Evolutionary conservation across 208 protist species (phyloP), one percentile per base, ranked within the genome.

Genomic region (Leishmania tropica): DNA sequence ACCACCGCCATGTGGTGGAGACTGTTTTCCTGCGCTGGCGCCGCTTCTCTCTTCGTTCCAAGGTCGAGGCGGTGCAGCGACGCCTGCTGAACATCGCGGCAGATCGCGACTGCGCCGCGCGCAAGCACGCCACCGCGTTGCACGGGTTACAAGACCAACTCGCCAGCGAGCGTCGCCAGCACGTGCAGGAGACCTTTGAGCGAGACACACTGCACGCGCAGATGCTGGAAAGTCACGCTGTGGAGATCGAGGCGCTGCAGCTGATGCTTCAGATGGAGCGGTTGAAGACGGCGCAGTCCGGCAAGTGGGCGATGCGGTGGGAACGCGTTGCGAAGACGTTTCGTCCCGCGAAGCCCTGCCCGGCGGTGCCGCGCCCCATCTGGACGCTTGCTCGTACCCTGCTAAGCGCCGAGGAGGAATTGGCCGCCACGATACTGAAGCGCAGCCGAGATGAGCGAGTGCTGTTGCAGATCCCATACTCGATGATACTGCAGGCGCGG

Each of bases 251-350:
- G n/a, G 84, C 84, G 24, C 88, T 96, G 76, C 88, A 85, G 42
- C 80, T 79, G 54, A 92, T 87, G 62, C 77, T 95, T 47, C 80
- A 83, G 40, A 88, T 79, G 70, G 82, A 88, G 62, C 81, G 87
- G 1, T 11, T 48, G 35, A 81, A 88, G 54, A 72, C 86, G 24
- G 47, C 68, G 21, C 56, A 81, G 65, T 75, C 87, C 11, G 78
- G 83, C 17, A 88, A 83, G 70, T 81, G 92, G 64, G 73, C 85
- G 24, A 81, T 77, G 65, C 89, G 94, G 21, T 97, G 94, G 94
- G 89, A 95, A 81, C 89, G 94, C 21, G 75, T 91, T 28, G 94
- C 94, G 28, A 97, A 97, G 83, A 95, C 94, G 47, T 93, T 93
- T 72, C 90, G 92, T 11, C 92, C 86, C 15, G 53, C 64, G 17